These are phyloP conservation scores for Bipolaris zeicola DNA, from an alignment of 2,329 filamentous ascomycete genomes.

Conservation along the genomic window DNA sequence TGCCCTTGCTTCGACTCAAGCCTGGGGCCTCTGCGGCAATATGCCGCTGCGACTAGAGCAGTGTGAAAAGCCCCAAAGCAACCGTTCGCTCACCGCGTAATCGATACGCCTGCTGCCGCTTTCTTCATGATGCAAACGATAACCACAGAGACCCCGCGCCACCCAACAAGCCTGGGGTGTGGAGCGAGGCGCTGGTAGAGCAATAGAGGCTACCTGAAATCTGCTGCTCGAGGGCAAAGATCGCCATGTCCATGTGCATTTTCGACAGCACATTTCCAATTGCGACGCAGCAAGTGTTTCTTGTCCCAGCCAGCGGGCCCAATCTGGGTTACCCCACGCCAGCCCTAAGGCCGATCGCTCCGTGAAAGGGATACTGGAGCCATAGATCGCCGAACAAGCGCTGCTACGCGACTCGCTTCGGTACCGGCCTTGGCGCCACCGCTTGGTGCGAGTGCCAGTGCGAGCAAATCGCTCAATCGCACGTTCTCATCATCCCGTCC, in stretches of 20 bases:
- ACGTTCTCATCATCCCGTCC: not conserved
- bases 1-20: not conserved
- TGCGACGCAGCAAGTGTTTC: constrained; percentile 22
- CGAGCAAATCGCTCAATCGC: constrained; percentile 4
- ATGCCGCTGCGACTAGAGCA: constrained; percentile 11
- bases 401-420: constrained; percentile 12
- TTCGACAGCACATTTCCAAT: constrained; percentile 17
- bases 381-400: constrained; percentile 20
- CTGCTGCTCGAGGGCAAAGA: constrained; percentile 13
- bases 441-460: not conserved
- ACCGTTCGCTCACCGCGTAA: constrained; percentile 15
- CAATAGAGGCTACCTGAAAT: constrained; percentile 19
- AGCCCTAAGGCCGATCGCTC: constrained; percentile 28
- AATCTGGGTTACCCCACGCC: constrained; percentile 26
- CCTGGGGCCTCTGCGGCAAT: not conserved
- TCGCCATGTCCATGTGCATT: constrained; percentile 14
- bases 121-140: constrained; percentile 14
- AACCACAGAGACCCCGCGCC: constrained; percentile 5
- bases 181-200: constrained; percentile 3
- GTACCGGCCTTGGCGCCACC: constrained; percentile 13
- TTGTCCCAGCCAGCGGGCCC: constrained; percentile 14
- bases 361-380: constrained; percentile 17
- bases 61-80: constrained; percentile 6
- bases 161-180: constrained; percentile 7
- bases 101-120: constrained; percentile 5